Evolutionary conservation across 208 protist species (phyloP).

Genomic region (Wallacemonas sp.): DNA sequence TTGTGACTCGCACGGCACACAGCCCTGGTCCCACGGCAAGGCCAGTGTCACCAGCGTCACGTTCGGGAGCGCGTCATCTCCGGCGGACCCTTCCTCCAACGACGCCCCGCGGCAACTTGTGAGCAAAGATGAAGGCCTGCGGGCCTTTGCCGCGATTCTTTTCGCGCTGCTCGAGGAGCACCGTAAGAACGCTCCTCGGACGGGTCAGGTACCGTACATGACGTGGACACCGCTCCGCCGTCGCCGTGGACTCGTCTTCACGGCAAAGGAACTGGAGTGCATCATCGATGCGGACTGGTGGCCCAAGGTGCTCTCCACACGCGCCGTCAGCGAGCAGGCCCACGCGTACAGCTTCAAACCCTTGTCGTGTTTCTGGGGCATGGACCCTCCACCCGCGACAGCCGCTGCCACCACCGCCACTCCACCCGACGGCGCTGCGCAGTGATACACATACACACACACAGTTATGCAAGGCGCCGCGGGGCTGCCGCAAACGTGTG

Average conservation of each 20-base stretch:
- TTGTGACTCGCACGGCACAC: conserved; percentile 86
- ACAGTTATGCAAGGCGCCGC: too few species aligned
- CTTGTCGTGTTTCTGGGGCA: conserved; percentile 70
- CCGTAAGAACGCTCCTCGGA: conserved; percentile 23
- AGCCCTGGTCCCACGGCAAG: conserved; percentile 83
- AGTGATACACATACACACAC: too few species aligned
- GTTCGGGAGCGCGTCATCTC: conserved; percentile 29
- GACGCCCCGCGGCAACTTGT: neutral
- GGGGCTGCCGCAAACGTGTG: too few species aligned
- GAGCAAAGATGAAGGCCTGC: conserved; percentile 66
- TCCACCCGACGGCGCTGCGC: neutral
- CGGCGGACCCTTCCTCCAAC: neutral
- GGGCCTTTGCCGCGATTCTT: conserved; percentile 78
- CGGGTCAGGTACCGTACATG: conserved; percentile 76
- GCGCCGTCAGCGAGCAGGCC: conserved; percentile 40
- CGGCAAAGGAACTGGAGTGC: conserved; percentile 57
- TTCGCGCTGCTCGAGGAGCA: conserved; percentile 86
- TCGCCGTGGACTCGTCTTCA: conserved; percentile 40
- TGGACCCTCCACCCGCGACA: neutral
- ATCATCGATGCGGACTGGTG: conserved; percentile 82
- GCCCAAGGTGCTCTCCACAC: conserved; percentile 58
- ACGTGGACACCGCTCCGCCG: conserved; percentile 85
- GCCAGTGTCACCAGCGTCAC: conserved; percentile 72
- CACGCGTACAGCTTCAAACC: conserved; percentile 55
- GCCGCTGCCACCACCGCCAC: neutral